Base-by-base conservation (phyloP, 495 filamentous ascomycete species). In the Tuber melanosporum region DNA sequence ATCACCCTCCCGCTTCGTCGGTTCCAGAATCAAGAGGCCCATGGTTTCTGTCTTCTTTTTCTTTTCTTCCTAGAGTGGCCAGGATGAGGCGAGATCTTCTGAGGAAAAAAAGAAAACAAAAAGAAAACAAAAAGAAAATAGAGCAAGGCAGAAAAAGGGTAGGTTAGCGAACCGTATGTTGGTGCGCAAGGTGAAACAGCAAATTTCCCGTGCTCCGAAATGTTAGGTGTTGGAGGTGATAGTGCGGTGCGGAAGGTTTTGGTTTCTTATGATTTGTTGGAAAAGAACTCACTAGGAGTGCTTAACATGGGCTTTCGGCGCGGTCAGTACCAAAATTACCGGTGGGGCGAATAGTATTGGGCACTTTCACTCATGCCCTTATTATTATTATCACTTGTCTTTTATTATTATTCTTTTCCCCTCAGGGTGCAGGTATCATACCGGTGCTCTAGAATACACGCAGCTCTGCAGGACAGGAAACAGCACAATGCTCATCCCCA, bases 21-120 rank as follows among this genome's bases (percentile, higher is more conserved):
- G 88, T 78, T 95, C 90, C 73, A 97, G 86, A 73, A 97, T 89
- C 52, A 93, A 92, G 77, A 97, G 87, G n/a, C 92, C 92, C 94
- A 97, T 97, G 7, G 32, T 71, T 74, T 39, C 47, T 66, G 20
- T 42, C n/a, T 69, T 66, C 32, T 6, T 19, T 62, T 12, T 3
- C 7, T n/a, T 8, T 2, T 10, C 20, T 52, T n/a, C 22, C 22
- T n/a, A n/a, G 49, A 52, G 22, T n/a, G 10, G 26, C 26, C 52
- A 26, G 52, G 52, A 62, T 32, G 2, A 32, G 10, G 52, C 52
- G n/a, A 26, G n/a, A 15, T 32, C 52, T 66, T 66, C 36, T 66
- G 36, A 36, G 26, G 12, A 26, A 26, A 57, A 57, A 66, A 17
- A 36, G 47, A 22, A n/a, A 52, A n/a, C 2, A 22, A 32, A 62